Conservation (phyloP, 2,329 filamentous ascomycete species). For the Microascus cirrosus region DNA sequence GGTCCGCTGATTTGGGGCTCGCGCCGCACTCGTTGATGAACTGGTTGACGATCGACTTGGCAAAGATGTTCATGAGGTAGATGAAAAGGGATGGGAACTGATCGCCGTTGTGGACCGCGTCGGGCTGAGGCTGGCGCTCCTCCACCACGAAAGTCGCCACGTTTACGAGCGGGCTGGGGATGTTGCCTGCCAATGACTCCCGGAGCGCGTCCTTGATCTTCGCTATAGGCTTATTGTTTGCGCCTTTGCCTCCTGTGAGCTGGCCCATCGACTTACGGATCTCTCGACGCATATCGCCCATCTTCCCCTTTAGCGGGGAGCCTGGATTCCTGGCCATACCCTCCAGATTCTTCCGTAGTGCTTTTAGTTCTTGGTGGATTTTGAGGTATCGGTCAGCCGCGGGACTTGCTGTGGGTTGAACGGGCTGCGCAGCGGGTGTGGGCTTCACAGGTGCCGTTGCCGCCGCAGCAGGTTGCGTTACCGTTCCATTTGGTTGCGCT, state of each 20-base stretch:
- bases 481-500: background rate
- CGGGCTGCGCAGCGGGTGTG: background rate
- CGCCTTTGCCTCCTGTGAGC: conserved; percentile 52
- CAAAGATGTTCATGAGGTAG: conserved; percentile 66
- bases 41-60: conserved; percentile 62
- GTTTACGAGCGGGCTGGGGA: conserved; percentile 42
- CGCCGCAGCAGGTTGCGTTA: background rate
- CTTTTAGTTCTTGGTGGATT: conserved; percentile 60
- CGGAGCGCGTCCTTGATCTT: conserved; percentile 32
- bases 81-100: conserved; percentile 55
- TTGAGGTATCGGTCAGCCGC: conserved; percentile 30
- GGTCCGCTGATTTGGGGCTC: conserved; percentile 57
- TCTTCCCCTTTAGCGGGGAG: conserved; percentile 46
- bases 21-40: conserved; percentile 56
- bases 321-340: conserved; percentile 36
- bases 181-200: conserved; percentile 37
- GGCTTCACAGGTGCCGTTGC: background rate
- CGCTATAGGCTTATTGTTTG: conserved; percentile 33
- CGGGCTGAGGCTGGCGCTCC: conserved; percentile 30
- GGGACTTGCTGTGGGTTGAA: conserved; percentile 2
- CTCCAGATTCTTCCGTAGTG: conserved; percentile 50
- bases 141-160: conserved; percentile 40
- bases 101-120: conserved; percentile 31
- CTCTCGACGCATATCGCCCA: conserved; percentile 61
- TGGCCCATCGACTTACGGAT: conserved; percentile 66